Percentiles rank a stretch among this genome's conserved stretches.
phyloP scores from a whole-genome alignment of 1,284 basidiomycete genomes.

The Fomitopsis schrenkii region DNA sequence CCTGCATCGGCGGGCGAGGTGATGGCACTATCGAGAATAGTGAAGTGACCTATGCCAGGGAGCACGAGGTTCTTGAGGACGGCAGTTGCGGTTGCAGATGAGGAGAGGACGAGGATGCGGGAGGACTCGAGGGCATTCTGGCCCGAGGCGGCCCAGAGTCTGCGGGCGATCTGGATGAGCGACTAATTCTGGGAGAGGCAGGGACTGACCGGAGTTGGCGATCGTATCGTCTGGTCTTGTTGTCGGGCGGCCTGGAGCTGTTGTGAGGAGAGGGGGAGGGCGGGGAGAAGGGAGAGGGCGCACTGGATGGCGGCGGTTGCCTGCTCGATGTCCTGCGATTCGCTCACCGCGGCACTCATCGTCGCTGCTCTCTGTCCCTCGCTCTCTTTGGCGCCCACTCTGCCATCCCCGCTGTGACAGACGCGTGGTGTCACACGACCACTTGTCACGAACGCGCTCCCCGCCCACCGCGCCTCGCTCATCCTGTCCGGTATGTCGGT shows the following conservation, averaged over 20 bases:
- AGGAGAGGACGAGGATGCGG: conserved; percentile 78
- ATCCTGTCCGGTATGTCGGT: conserved; percentile 2
- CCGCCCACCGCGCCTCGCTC: too few relatives aligned
- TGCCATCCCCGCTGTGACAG: neutral
- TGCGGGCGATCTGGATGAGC: conserved; percentile 26
- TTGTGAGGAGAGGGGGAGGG: conserved; percentile 7
- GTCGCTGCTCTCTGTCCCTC: neutral
- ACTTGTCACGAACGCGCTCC: neutral
- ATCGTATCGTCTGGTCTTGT: conserved; percentile 86
- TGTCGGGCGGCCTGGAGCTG: conserved; percentile 59
- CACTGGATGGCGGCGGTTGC: conserved; percentile 49
- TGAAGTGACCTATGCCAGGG: conserved; percentile 90
- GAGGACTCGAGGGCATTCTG: conserved; percentile 89
- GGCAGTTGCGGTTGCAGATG: conserved; percentile 78
- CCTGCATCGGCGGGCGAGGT: conserved; percentile 80
- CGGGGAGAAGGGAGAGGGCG: neutral
- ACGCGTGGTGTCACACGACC: conserved; percentile 1
- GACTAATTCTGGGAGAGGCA: neutral
- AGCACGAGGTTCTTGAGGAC: conserved; percentile 95
- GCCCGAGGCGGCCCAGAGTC: conserved; percentile 93
- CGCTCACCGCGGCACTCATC: conserved; percentile 15
- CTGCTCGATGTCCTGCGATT: conserved; percentile 48
- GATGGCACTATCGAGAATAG: conserved; percentile 69
- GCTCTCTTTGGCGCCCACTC: too few relatives aligned
- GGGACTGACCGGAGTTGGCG: conserved; percentile 77